phyloP scores from a whole-genome alignment of 768 basidiomycete genomes.

The Boletus vinaceobasis region DNA sequence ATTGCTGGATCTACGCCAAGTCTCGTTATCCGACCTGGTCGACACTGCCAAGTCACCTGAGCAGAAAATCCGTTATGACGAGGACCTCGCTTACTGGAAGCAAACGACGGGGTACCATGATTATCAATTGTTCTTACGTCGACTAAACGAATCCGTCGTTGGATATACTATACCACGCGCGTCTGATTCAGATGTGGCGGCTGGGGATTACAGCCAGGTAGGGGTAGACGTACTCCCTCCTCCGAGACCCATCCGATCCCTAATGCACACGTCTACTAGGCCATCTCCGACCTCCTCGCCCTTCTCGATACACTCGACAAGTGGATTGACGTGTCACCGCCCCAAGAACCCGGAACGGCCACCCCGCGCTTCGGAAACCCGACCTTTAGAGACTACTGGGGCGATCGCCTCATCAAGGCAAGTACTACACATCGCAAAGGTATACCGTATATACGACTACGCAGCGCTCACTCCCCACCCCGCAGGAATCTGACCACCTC shows the following conservation, averaged over 20 bases:
- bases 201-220: slow-evolving; percentile 18
- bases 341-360: slow-evolving; percentile 43
- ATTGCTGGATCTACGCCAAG: slow-evolving; percentile 31
- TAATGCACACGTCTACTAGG: slow-evolving; percentile 32
- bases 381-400: slow-evolving; percentile 80
- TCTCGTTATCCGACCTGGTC: slow-evolving; percentile 24
- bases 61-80: slow-evolving; percentile 66
- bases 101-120: slow-evolving; percentile 66
- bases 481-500: slow-evolving; percentile 53
- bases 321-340: slow-evolving; percentile 84
- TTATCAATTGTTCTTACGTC: slow-evolving; percentile 70
- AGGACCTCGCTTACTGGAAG: slow-evolving; percentile 73
- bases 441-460: neutral
- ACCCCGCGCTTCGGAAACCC: slow-evolving; percentile 90
- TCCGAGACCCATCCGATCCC: neutral
- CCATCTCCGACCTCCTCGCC: slow-evolving; percentile 43
- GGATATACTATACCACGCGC: slow-evolving; percentile 52
- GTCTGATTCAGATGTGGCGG: neutral
- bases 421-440: slow-evolving; percentile 3
- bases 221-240: neutral
- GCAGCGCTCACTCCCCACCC: neutral
- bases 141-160: slow-evolving; percentile 75
- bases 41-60: slow-evolving; percentile 32
- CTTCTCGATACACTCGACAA: slow-evolving; percentile 63
- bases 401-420: slow-evolving; percentile 73